Evolutionary conservation across 2,329 filamentous ascomycete genomes (phyloP).

Genomic region (Neofusicoccum parvum): DNA sequence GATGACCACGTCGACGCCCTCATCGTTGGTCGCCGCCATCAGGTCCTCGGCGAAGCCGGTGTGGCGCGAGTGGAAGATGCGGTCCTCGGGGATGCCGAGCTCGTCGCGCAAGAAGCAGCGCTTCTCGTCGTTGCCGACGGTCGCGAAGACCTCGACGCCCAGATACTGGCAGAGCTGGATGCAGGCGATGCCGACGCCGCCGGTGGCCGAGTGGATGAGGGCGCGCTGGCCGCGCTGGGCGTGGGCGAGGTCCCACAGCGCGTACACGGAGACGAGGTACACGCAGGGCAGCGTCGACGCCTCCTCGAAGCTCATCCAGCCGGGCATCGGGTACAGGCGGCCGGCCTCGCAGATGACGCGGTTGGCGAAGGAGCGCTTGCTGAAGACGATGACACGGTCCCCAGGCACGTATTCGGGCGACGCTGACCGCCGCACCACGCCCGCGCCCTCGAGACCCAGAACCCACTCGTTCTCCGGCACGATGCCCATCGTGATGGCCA

Average conservation of each 20-base stretch:
- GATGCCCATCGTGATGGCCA: constrained; percentile 23
- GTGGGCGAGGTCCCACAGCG: constrained; percentile 25
- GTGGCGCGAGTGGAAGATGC: constrained; percentile 37
- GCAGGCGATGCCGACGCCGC: constrained; percentile 33
- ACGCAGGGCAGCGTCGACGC: constrained; percentile 25
- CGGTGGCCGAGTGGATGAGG: constrained; percentile 35
- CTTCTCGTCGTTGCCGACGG: constrained; percentile 29
- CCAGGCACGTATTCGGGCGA: neutral
- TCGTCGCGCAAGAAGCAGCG: constrained; percentile 22
- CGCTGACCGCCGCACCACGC: constrained; percentile 15
- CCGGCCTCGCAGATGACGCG: too few relatives aligned
- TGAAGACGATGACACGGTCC: constrained; percentile 12
- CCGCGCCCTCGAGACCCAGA: constrained; percentile 25
- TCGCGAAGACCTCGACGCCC: constrained; percentile 30
- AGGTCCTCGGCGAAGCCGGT: constrained; percentile 26
- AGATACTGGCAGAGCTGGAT: constrained; percentile 28
- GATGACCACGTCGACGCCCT: constrained; percentile 36
- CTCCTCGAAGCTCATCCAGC: constrained; percentile 27
- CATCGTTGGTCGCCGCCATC: constrained; percentile 26
- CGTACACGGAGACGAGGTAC: constrained; percentile 26
- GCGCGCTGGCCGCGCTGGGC: constrained; percentile 21
- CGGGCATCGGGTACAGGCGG: constrained; percentile 24
- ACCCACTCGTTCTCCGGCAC: constrained; percentile 21
- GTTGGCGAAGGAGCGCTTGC: constrained; percentile 11
- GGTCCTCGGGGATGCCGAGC: constrained; percentile 28